Evolutionary conservation across 208 protist genomes (phyloP).

Genomic region (Trichomonas gallinae): DNA sequence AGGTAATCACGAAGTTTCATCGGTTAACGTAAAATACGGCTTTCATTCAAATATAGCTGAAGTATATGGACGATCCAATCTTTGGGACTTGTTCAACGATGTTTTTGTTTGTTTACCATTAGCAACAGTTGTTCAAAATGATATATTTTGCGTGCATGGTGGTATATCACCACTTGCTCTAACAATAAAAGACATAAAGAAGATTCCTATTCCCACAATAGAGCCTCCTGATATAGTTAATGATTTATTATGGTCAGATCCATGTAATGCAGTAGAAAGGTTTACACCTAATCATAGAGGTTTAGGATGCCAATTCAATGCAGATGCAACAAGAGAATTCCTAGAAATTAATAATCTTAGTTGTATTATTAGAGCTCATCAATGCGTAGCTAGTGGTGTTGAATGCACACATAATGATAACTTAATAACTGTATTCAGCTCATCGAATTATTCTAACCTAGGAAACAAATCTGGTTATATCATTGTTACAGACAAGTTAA

Average conservation of each 20-base stretch:
- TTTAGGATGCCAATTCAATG: neutral
- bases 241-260: neutral
- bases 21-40: no score
- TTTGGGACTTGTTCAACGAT: constrained; percentile 60
- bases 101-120: constrained; percentile 66
- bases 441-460: neutral
- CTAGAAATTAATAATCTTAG: neutral
- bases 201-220: neutral
- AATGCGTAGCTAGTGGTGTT: neutral
- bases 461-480: neutral
- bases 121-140: constrained; percentile 46
- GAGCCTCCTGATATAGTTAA: neutral
- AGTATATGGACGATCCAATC: no score
- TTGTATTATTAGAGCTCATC: neutral
- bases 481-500: neutral
- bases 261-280: neutral
- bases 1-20: no score
- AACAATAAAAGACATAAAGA: constrained; percentile 60
- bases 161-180: constrained; percentile 55
- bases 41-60: no score
- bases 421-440: neutral
- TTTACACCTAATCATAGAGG: neutral
- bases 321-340: neutral
- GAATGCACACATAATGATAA: neutral
- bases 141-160: constrained; percentile 63